Conservation (phyloP, 2,329 filamentous ascomycete species). For the Aaosphaeria arxii region DNA sequence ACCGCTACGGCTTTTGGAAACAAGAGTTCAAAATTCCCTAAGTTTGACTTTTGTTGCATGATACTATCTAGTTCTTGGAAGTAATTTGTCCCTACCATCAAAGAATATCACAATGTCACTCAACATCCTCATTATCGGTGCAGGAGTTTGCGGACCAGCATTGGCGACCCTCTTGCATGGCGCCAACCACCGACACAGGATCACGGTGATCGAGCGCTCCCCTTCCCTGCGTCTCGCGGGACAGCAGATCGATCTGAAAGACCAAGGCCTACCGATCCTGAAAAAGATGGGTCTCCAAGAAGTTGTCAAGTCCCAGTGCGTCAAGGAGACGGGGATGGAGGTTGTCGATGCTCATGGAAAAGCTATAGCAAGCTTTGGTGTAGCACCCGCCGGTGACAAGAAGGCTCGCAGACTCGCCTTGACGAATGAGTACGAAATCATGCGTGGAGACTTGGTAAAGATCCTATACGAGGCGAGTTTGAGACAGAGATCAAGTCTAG, state of each 20-base stretch:
- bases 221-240: conserved; percentile 45
- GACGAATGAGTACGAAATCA: conserved; percentile 57
- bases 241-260: conserved; percentile 52
- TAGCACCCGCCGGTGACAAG: conserved; percentile 41
- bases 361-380: conserved; percentile 35
- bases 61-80: too few species aligned
- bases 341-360: conserved; percentile 40
- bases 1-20: too few species aligned
- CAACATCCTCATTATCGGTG: conserved; percentile 27
- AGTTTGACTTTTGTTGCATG: too few species aligned
- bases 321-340: conserved; percentile 46
- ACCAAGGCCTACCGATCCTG: conserved; percentile 47
- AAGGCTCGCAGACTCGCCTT: conserved; percentile 18
- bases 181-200: conserved; percentile 25
- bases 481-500: conserved; percentile 1
- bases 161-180: conserved; percentile 52
- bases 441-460: conserved; percentile 52
- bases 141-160: conserved; percentile 29
- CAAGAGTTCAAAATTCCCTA: too few species aligned
- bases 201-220: conserved; percentile 44
- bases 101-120: conserved; percentile 8
- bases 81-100: too few species aligned
- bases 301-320: conserved; percentile 29
- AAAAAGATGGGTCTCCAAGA: conserved; percentile 50
- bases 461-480: conserved; percentile 44